Conservation (phyloP, 306 rosid species). For the Prunus fruticosa region DNA sequence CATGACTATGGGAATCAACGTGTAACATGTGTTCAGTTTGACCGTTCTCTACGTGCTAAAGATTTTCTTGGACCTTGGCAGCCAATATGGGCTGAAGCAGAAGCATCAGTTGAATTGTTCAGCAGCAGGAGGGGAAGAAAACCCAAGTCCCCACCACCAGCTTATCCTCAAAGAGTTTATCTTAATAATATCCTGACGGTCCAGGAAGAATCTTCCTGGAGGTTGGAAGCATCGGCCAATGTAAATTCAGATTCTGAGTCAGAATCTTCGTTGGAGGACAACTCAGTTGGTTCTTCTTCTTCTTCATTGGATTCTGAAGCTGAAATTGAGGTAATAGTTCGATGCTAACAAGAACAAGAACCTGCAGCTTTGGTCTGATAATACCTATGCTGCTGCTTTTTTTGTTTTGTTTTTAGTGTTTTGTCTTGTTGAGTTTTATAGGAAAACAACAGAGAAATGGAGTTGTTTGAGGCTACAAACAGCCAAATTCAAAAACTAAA, state of each 20-base stretch:
- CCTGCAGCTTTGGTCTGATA: conserved; percentile 27
- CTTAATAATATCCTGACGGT: conserved; percentile 28
- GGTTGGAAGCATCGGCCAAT: conserved; percentile 29
- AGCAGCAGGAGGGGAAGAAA: conserved; percentile 28
- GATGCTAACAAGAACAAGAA: conserved; percentile 28
- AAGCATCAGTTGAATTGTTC: conserved; percentile 41
- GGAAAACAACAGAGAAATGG: conserved; percentile 51
- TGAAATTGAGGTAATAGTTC: conserved; percentile 56
- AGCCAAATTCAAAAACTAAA: conserved; percentile 42
- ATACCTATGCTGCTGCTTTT: conserved; percentile 38
- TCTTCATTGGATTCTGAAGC: conserved; percentile 56
- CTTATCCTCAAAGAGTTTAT: conserved; percentile 61
- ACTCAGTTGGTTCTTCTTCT: conserved; percentile 27
- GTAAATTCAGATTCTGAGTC: conserved; percentile 36
- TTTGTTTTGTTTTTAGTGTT: conserved; percentile 14
- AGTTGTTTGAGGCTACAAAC: conserved; percentile 43
- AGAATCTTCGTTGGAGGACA: conserved; percentile 42
- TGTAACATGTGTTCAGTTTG: background rate
- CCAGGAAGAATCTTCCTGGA: conserved; percentile 30
- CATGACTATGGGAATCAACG: background rate
- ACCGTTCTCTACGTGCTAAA: background rate
- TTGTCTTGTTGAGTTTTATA: conserved; percentile 30
- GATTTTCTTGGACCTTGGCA: conserved; percentile 22
- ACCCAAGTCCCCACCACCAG: conserved; percentile 25
- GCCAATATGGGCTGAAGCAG: conserved; percentile 91